phyloP scores from a whole-genome alignment of 495 filamentous ascomycete species.

The Xylaria castorea region DNA sequence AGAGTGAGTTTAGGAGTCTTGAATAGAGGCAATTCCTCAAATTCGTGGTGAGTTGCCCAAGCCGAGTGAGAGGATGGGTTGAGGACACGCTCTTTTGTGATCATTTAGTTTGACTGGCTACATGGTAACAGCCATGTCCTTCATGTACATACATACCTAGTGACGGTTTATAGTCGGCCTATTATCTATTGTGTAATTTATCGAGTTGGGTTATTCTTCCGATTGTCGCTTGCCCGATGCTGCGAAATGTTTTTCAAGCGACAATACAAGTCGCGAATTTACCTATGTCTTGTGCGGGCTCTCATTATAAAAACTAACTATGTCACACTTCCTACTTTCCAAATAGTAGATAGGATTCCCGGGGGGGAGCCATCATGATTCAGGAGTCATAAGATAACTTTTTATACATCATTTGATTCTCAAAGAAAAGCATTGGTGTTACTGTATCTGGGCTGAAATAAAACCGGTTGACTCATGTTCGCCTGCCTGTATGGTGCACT shows the following conservation, averaged over 20 bases:
- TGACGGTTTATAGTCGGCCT: neutral
- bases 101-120: neutral
- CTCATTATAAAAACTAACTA: neutral
- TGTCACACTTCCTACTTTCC: neutral
- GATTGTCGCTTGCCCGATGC: neutral
- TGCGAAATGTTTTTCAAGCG: neutral
- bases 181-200: no score
- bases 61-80: neutral
- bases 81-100: neutral
- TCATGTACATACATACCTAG: neutral
- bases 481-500: neutral
- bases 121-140: neutral
- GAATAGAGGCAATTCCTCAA: neutral
- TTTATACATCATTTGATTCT: neutral
- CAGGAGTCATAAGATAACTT: neutral
- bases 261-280: neutral
- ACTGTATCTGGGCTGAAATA: neutral
- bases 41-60: neutral
- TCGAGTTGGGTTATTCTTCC: no score
- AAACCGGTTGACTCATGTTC: neutral
- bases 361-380: neutral
- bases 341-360: neutral
- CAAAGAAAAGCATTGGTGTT: neutral
- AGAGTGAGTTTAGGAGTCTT: neutral
- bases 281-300: neutral